phyloP scores from a whole-genome alignment of 345 rosid species.

The Citrus inodora region DNA sequence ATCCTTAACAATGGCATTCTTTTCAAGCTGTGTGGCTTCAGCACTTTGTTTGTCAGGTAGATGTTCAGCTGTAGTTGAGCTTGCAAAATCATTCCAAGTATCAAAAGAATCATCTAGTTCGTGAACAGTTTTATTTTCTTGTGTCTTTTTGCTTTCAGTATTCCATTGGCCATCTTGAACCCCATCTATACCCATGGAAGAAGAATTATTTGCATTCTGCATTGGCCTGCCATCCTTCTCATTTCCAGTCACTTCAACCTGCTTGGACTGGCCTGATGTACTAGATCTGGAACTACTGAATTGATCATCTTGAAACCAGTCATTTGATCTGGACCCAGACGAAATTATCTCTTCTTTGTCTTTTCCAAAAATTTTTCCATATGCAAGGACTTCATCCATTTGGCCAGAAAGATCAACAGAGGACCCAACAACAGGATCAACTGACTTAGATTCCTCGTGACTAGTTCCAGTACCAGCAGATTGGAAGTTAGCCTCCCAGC shows the following conservation, averaged over 20 bases:
- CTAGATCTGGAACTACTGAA: constrained; percentile 29
- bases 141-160: constrained; percentile 20
- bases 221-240: constrained; percentile 13
- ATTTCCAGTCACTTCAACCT: constrained; percentile 12
- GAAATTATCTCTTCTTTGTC: constrained; percentile 29
- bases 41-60: constrained; percentile 15
- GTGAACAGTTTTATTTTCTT: constrained; percentile 23
- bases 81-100: constrained; percentile 68
- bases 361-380: constrained; percentile 34
- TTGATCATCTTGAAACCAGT: constrained; percentile 49
- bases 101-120: constrained; percentile 46
- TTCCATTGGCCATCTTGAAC: constrained; percentile 35
- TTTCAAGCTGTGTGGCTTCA: background rate
- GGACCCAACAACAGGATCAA: constrained; percentile 42
- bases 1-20: background rate
- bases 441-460: constrained; percentile 28
- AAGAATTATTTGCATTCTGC: constrained; percentile 10
- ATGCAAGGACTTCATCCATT: constrained; percentile 60
- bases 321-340: constrained; percentile 32
- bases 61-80: constrained; percentile 43
- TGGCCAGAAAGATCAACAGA: constrained; percentile 52
- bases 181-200: constrained; percentile 15
- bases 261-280: constrained; percentile 11
- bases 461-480: constrained; percentile 32
- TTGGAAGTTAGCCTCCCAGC: constrained; percentile 52